A percentile compares a stretch with the other conserved stretches of the same genome.
These are phyloP conservation scores for Pseudozyma thailandica DNA, from an alignment of 1,284 basidiomycete species.

Conservation along the genomic window DNA sequence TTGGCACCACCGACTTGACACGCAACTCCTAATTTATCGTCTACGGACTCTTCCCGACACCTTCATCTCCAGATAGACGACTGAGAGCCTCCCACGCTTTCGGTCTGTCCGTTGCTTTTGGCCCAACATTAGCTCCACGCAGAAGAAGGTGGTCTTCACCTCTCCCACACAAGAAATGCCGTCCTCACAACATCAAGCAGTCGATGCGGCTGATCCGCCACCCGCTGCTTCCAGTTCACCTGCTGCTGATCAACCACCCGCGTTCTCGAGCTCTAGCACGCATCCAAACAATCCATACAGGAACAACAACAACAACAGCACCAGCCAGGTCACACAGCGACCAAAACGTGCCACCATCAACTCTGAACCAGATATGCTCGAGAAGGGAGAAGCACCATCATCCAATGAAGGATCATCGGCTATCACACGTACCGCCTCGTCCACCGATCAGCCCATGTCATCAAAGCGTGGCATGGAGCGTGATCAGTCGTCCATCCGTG, in stretches of 20 bases:
- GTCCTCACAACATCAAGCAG: slow-evolving; percentile 6
- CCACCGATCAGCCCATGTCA: slow-evolving; percentile 19
- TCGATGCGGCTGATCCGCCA: slow-evolving; percentile 5
- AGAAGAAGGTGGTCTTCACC: slow-evolving; percentile 23
- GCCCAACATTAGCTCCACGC: slow-evolving; percentile 12
- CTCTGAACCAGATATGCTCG: slow-evolving; percentile 45
- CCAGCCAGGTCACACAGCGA: slow-evolving; percentile 36
- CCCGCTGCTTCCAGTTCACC: neutral
- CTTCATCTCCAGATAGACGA: neutral
- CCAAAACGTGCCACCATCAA: slow-evolving; percentile 45
- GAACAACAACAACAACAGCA: slow-evolving; percentile 4
- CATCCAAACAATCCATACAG: slow-evolving; percentile 21
- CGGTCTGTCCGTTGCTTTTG: slow-evolving; percentile 2
- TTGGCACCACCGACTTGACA: too few species aligned
- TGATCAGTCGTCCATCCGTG: slow-evolving; percentile 32
- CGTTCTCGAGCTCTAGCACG: slow-evolving; percentile 5
- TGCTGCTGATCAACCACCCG: slow-evolving; percentile 3
- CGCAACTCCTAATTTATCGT: too few species aligned
- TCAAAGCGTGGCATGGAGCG: slow-evolving; percentile 24
- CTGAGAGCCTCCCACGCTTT: slow-evolving; percentile 5
- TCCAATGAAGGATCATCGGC: slow-evolving; percentile 35
- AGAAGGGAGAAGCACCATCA: slow-evolving; percentile 33
- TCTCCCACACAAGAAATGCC: slow-evolving; percentile 12
- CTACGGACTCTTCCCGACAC: too few species aligned
- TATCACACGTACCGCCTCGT: slow-evolving; percentile 18